Percentiles rank a stretch among this genome's conserved stretches.
These are phyloP conservation scores for Pichia sp. DNA, from an alignment of 1,139 yeast species.

Conservation along the genomic window DNA sequence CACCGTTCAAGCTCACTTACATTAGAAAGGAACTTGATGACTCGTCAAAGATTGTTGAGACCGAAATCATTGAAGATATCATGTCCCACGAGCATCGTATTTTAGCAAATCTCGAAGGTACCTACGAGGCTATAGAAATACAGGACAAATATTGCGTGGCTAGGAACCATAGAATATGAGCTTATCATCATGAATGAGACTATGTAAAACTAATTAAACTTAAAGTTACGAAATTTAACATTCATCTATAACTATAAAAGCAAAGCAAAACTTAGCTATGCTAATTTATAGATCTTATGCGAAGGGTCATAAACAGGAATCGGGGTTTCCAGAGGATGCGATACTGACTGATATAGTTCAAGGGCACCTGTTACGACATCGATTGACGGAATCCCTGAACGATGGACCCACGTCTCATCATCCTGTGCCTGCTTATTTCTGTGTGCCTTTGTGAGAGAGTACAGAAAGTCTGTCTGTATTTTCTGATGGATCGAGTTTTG, in stretches of 20 bases:
- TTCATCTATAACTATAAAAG: too few relatives aligned
- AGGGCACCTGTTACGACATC: slow-evolving; percentile 4
- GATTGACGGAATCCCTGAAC: slow-evolving; percentile 14
- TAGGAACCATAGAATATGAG: slow-evolving; percentile 23
- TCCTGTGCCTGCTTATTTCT: slow-evolving; percentile 2
- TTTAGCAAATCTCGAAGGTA: slow-evolving; percentile 81
- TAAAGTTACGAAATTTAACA: too few relatives aligned
- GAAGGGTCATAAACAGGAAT: too few relatives aligned
- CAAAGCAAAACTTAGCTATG: too few relatives aligned
- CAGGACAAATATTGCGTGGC: slow-evolving; percentile 76
- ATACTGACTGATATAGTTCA: slow-evolving; percentile 2
- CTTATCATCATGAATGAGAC: too few relatives aligned
- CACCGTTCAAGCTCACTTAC: slow-evolving; percentile 61
- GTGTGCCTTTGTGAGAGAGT: background rate
- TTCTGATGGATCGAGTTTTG: slow-evolving; percentile 6
- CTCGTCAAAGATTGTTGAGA: slow-evolving; percentile 58
- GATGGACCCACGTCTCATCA: slow-evolving; percentile 16
- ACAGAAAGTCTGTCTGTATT: background rate
- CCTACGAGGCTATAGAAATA: slow-evolving; percentile 85
- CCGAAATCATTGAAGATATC: slow-evolving; percentile 66
- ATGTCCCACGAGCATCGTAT: slow-evolving; percentile 62
- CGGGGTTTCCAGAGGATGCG: background rate
- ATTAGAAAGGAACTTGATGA: slow-evolving; percentile 35
- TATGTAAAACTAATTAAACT: too few relatives aligned
- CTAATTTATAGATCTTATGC: too few relatives aligned